Conservation (phyloP, 768 basidiomycete species). For the Lactarius deliciosus region DNA sequence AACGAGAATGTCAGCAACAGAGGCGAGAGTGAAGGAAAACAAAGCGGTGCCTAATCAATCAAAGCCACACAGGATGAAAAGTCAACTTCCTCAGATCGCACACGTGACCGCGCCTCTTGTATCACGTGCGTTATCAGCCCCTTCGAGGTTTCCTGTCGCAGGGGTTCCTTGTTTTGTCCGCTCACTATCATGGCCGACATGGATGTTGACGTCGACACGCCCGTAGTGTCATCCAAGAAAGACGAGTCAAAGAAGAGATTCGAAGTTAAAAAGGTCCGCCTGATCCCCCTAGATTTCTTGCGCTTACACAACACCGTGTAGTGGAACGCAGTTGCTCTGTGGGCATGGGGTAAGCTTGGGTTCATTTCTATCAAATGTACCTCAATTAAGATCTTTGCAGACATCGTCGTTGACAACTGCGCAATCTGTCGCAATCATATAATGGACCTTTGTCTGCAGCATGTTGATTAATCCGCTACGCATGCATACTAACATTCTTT, state of each 20-base stretch:
- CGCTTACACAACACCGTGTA: slow-evolving; percentile 36
- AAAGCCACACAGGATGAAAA: neutral
- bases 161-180: neutral
- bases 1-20: neutral
- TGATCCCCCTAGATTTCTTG: neutral
- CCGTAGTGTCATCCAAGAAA: slow-evolving; percentile 39
- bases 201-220: slow-evolving; percentile 81
- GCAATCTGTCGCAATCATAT: slow-evolving; percentile 99
- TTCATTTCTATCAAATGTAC: neutral
- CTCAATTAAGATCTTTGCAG: slow-evolving; percentile 41
- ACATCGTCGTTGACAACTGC: slow-evolving; percentile 99
- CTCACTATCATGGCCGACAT: slow-evolving; percentile 53
- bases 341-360: slow-evolving; percentile 86
- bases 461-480: neutral
- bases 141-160: too few relatives aligned
- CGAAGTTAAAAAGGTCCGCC: slow-evolving; percentile 94
- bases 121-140: neutral
- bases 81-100: slow-evolving; percentile 35
- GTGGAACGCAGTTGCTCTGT: slow-evolving; percentile 99
- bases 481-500: slow-evolving; percentile 13
- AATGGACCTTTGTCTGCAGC: slow-evolving; percentile 93
- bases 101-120: slow-evolving; percentile 38
- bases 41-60: neutral
- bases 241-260: slow-evolving; percentile 82
- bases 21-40: slow-evolving; percentile 17